Conservation (phyloP, 73 alveolate genomes). For the Paramecium sonneborni region DNA sequence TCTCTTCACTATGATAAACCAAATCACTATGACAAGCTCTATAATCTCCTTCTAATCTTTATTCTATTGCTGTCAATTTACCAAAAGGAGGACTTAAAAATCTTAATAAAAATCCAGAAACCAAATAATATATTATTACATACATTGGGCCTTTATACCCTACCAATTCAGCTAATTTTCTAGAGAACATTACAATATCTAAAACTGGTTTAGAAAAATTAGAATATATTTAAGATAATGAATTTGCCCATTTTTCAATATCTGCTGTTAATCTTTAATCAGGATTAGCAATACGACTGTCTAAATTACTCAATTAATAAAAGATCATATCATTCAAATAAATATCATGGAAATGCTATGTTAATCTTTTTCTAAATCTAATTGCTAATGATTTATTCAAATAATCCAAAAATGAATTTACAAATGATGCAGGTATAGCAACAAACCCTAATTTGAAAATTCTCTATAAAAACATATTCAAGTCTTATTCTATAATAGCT, state of each 20-base stretch:
- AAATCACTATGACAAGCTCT: slow-evolving; percentile 87
- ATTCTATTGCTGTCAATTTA: slow-evolving; percentile 82
- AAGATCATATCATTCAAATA: slow-evolving; percentile 85
- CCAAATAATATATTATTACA: slow-evolving; percentile 69
- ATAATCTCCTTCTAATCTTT: slow-evolving; percentile 90
- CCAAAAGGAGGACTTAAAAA: slow-evolving; percentile 92
- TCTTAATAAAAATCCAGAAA: slow-evolving; percentile 82
- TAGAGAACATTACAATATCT: slow-evolving; percentile 87
- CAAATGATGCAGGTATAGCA: slow-evolving; percentile 90
- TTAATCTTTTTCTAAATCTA: slow-evolving; percentile 83
- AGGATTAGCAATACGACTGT: slow-evolving; percentile 84
- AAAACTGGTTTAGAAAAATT: slow-evolving; percentile 89
- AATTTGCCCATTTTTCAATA: slow-evolving; percentile 88
- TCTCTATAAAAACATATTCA: slow-evolving; percentile 63
- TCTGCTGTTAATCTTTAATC: slow-evolving; percentile 90
- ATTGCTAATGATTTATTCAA: slow-evolving; percentile 80
- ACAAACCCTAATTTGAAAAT: slow-evolving; percentile 75
- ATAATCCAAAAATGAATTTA: slow-evolving; percentile 83
- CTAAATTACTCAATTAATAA: slow-evolving; percentile 84
- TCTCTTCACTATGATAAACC: slow-evolving; percentile 87
- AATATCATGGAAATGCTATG: slow-evolving; percentile 76
- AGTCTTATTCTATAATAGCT: slow-evolving; percentile 78
- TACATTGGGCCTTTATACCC: slow-evolving; percentile 91
- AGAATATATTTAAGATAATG: slow-evolving; percentile 79
- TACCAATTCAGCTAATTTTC: slow-evolving; percentile 87